phyloP scores from a whole-genome alignment of 768 basidiomycete genomes.

The Thelephora aurantiotincta region DNA sequence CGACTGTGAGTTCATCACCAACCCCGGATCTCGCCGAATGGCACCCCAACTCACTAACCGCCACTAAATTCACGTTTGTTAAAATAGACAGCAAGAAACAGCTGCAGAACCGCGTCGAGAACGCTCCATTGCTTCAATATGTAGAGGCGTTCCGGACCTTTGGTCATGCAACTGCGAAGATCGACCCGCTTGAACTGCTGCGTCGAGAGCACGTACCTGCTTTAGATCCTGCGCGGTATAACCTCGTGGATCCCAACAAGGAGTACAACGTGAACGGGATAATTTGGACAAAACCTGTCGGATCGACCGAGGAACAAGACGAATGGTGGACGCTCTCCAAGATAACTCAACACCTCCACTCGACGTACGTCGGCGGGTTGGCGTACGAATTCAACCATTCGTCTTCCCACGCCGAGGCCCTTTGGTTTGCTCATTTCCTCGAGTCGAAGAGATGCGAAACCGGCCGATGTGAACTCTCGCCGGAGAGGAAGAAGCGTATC shows the following conservation, averaged over 20 bases:
- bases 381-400: constrained; percentile 92
- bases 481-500: constrained; percentile 36
- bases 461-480: constrained; percentile 6
- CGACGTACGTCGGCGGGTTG: constrained; percentile 71
- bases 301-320: constrained; percentile 16
- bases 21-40: background rate
- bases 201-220: constrained; percentile 72
- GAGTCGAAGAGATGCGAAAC: constrained; percentile 34
- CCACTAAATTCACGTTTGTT: too few species aligned
- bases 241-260: constrained; percentile 37
- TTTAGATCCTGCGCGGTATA: constrained; percentile 65
- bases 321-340: constrained; percentile 56
- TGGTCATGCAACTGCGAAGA: constrained; percentile 71
- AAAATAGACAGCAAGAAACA: constrained; percentile 51
- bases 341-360: constrained; percentile 55
- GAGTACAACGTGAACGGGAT: constrained; percentile 71
- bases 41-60: background rate
- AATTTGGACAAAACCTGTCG: constrained; percentile 50
- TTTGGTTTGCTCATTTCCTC: constrained; percentile 81
- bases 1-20: constrained; percentile 41
- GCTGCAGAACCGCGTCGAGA: constrained; percentile 49
- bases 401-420: constrained; percentile 68
- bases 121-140: constrained; percentile 74
- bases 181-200: constrained; percentile 82
- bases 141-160: constrained; percentile 81